Base-by-base conservation (phyloP, 805 yeast genomes). In the Candida sanyiensis region DNA sequence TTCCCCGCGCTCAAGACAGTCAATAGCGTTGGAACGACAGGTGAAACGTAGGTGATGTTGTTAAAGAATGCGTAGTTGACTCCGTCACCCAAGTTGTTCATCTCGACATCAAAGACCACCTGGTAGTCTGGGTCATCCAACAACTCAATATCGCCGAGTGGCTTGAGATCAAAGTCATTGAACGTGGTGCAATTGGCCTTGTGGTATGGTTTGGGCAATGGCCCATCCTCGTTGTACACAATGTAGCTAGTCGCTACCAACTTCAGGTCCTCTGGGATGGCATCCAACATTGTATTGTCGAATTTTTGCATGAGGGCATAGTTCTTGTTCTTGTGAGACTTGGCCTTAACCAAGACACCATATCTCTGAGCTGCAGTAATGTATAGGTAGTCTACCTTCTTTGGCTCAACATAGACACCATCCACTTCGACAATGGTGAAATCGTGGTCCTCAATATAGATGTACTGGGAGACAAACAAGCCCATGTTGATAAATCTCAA, bases 291-390 rank as follows among this genome's bases (percentile, higher is more conserved):
- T 2, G 70, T 66, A 37, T 64, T 66, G 58, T 83, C 90, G 45
- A 80, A 58, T 10, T 69, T 64, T 47, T 77, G 80, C 69, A 80
- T 72, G 41, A 83, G 64, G 4, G 82, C 73, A 55, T 64, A 82
- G 52, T 80, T 78, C 43, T 63, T 69, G 8, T 51, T 55, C 15
- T 69, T 48, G 28, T 44, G 48, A 2, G 56, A 39, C 53, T 77
- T 77, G 7, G 93, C 73, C 27, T 68, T 71, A 13, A 87, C 62
- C 45, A 86, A 62, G 2, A 85, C 81, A 28, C 85, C 70, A 55
- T 82, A 75, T 54, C 97, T 68, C 63, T 89, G 96, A 8, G 90
- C 96, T 16, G 83, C 87, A 1, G 90, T 71, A 27, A 83, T 51
- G 52, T 82, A 80, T 22, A 82, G 47, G 56, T 75, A 64, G 22